Percentiles rank a stretch among this genome's conserved stretches.
Conservation (phyloP, 177 flowering plant species). For the Tripterygium wilfordii region DNA sequence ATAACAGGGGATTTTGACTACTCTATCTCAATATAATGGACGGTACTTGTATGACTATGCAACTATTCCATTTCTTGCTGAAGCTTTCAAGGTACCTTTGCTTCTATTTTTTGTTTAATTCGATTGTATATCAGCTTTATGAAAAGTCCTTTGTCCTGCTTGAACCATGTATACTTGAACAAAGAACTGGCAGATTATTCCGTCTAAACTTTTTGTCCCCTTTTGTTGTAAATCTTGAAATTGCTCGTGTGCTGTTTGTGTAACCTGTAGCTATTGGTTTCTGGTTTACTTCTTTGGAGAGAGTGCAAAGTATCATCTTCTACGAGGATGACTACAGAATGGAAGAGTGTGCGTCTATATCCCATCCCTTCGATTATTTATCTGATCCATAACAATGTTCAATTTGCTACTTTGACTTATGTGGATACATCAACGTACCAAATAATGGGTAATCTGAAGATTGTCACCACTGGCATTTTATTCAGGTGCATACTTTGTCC, state of each 20-base stretch:
- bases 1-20: constrained; percentile 82
- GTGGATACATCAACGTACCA: constrained; percentile 96
- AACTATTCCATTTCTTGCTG: constrained; percentile 96
- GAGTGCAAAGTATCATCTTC: constrained; percentile 37
- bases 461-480: constrained; percentile 85
- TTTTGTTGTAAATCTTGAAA: too few species aligned
- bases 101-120: too few species aligned
- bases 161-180: too few species aligned
- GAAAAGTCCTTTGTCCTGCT: too few species aligned
- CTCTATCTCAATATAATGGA: constrained; percentile 87
- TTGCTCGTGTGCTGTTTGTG: constrained; percentile 2
- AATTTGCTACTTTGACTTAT: constrained; percentile 79
- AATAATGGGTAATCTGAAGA: constrained; percentile 96
- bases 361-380: constrained; percentile 85
- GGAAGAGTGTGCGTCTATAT: constrained; percentile 67
- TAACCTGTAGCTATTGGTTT: constrained; percentile 53
- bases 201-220: background rate
- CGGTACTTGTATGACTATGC: constrained; percentile 89
- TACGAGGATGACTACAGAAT: constrained; percentile 75
- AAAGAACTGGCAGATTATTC: background rate
- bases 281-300: constrained; percentile 75
- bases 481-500: too few species aligned
- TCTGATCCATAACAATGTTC: constrained; percentile 80
- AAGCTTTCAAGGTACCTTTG: constrained; percentile 75
- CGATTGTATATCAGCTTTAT: too few species aligned